Conservation (phyloP, 352 stramenopile genomes). For the Phytophthora litchii region DNA sequence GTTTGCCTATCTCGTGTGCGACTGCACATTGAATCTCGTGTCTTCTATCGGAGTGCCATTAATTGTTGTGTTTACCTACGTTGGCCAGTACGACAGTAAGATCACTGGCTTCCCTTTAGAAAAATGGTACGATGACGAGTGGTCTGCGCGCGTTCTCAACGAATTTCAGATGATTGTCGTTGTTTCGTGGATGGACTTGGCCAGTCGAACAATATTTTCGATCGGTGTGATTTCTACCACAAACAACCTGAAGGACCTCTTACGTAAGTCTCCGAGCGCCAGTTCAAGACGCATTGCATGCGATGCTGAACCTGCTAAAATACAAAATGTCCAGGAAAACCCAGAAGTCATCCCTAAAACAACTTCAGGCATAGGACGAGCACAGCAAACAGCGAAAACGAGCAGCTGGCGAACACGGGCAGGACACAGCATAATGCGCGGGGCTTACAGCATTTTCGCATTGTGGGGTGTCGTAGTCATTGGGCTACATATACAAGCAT, state of each 20-base stretch:
- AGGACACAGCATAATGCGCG: not conserved
- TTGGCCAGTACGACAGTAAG: constrained; percentile 18
- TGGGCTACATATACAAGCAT: constrained; percentile 29
- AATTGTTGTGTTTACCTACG: constrained; percentile 24
- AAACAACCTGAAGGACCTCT: constrained; percentile 28
- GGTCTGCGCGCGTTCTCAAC: constrained; percentile 29
- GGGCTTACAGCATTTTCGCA: constrained; percentile 14
- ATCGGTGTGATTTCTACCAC: constrained; percentile 25
- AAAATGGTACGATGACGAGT: constrained; percentile 34
- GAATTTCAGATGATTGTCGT: constrained; percentile 39
- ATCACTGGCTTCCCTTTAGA: constrained; percentile 19
- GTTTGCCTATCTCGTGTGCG: constrained; percentile 21
- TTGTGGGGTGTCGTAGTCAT: constrained; percentile 27
- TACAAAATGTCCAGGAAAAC: not conserved
- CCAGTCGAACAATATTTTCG: constrained; percentile 28
- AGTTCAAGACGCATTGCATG: constrained; percentile 13
- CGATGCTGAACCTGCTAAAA: constrained; percentile 2
- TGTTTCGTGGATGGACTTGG: constrained; percentile 31
- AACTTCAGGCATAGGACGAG: not conserved
- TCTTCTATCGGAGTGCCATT: constrained; percentile 26
- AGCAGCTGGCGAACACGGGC: not conserved
- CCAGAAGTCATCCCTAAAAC: not conserved
- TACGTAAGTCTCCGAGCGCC: constrained; percentile 4
- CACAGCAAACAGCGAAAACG: not conserved
- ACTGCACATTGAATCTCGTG: constrained; percentile 30